Conservation (phyloP, 2,329 filamentous ascomycete species). For the Penicillium hesseltinei region DNA sequence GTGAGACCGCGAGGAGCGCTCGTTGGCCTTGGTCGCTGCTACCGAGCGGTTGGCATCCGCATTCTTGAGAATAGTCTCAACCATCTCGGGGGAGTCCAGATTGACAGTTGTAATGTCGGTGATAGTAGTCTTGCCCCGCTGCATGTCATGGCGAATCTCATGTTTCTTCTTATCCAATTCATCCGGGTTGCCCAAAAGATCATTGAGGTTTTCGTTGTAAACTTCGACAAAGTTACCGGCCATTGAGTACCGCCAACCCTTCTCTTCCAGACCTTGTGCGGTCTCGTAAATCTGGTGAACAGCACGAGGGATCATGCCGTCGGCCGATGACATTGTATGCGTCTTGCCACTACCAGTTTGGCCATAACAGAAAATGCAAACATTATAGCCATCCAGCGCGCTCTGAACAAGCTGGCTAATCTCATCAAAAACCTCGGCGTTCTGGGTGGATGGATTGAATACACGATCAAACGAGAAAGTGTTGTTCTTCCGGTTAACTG, state of each 20-base stretch:
- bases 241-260: conserved; percentile 93
- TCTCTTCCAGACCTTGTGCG: conserved; percentile 76
- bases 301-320: conserved; percentile 93
- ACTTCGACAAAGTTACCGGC: conserved; percentile 95
- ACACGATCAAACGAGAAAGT: conserved; percentile 92
- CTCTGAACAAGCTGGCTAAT: conserved; percentile 97
- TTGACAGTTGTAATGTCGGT: conserved; percentile 74
- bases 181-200: conserved; percentile 72
- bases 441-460: conserved; percentile 74
- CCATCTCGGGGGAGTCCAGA: conserved; percentile 75
- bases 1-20: conserved; percentile 89
- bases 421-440: conserved; percentile 87
- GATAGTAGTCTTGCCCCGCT: conserved; percentile 76
- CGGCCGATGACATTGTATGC: conserved; percentile 84
- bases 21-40: conserved; percentile 95
- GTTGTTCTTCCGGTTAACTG: conserved; percentile 72
- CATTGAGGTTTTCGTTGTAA: conserved; percentile 96
- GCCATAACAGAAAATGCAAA: conserved; percentile 98
- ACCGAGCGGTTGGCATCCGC: conserved; percentile 86
- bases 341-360: conserved; percentile 98
- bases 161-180: conserved; percentile 77
- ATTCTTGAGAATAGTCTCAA: conserved; percentile 74
- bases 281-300: conserved; percentile 93
- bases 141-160: conserved; percentile 83
- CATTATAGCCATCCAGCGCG: conserved; percentile 94